Conservation (phyloP, 306 rosid genomes). For the Ziziphus jujuba region DNA sequence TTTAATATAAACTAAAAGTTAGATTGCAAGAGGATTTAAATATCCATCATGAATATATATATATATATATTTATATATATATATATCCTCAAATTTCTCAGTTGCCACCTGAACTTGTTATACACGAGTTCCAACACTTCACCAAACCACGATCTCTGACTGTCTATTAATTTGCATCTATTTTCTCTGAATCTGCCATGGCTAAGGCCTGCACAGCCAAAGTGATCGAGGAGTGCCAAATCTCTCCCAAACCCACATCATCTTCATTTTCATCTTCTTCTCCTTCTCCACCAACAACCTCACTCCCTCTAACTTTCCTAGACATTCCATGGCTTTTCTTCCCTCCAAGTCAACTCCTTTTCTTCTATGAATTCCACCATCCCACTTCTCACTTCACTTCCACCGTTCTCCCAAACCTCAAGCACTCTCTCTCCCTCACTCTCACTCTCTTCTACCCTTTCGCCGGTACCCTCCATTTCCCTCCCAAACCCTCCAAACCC, state of each 20-base stretch:
- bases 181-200: too few species aligned
- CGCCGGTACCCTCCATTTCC: constrained; percentile 29
- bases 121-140: too few species aligned
- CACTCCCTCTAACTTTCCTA: constrained; percentile 53
- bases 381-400: constrained; percentile 33
- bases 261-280: constrained; percentile 1
- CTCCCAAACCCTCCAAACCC: constrained; percentile 27
- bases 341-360: constrained; percentile 52
- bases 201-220: constrained; percentile 2
- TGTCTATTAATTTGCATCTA: not conserved
- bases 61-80: too few species aligned
- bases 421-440: constrained; percentile 47
- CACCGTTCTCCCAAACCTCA: constrained; percentile 41
- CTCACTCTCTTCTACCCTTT: constrained; percentile 51
- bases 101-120: too few species aligned
- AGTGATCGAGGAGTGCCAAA: constrained; percentile 31
- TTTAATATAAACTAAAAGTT: too few species aligned
- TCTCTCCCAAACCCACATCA: constrained; percentile 29
- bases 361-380: constrained; percentile 43
- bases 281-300: not conserved
- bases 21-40: too few species aligned
- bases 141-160: not conserved
- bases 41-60: too few species aligned
- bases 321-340: constrained; percentile 53
- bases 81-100: too few species aligned